Conservation (phyloP, 805 yeast genomes). For the Candida glaebosa region DNA sequence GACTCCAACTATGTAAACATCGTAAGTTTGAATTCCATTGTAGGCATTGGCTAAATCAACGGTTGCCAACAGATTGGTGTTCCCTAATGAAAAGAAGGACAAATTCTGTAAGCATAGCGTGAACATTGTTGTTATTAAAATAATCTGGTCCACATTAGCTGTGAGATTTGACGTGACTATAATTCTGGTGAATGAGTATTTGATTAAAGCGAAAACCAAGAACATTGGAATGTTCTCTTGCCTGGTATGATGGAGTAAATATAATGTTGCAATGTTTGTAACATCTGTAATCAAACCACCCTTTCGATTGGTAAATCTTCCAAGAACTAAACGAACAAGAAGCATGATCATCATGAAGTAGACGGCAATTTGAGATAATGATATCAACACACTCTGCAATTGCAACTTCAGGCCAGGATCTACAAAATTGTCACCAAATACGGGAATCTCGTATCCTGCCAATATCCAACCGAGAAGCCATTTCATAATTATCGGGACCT, state of each 20-base stretch:
- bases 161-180: slow-evolving; percentile 6
- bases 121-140: slow-evolving; percentile 28
- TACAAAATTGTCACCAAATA: neutral
- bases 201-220: slow-evolving; percentile 31
- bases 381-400: slow-evolving; percentile 21
- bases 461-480: slow-evolving; percentile 26
- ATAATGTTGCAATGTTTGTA: slow-evolving; percentile 31
- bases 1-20: slow-evolving; percentile 66
- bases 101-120: slow-evolving; percentile 64
- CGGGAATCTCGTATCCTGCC: slow-evolving; percentile 8
- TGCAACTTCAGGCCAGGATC: slow-evolving; percentile 9
- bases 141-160: slow-evolving; percentile 15
- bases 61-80: slow-evolving; percentile 88
- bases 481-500: slow-evolving; percentile 40
- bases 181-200: slow-evolving; percentile 15
- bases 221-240: slow-evolving; percentile 55
- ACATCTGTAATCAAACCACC: slow-evolving; percentile 33
- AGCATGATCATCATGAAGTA: slow-evolving; percentile 25
- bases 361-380: slow-evolving; percentile 23
- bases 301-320: slow-evolving; percentile 19
- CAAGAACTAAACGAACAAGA: slow-evolving; percentile 24
- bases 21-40: slow-evolving; percentile 76
- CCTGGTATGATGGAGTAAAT: slow-evolving; percentile 54
- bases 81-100: slow-evolving; percentile 82
- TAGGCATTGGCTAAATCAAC: slow-evolving; percentile 89